Percentiles rank a stretch among this genome's conserved stretches.
phyloP scores from a whole-genome alignment of 768 basidiomycete genomes.

The Hydnomerulius pinastri region DNA sequence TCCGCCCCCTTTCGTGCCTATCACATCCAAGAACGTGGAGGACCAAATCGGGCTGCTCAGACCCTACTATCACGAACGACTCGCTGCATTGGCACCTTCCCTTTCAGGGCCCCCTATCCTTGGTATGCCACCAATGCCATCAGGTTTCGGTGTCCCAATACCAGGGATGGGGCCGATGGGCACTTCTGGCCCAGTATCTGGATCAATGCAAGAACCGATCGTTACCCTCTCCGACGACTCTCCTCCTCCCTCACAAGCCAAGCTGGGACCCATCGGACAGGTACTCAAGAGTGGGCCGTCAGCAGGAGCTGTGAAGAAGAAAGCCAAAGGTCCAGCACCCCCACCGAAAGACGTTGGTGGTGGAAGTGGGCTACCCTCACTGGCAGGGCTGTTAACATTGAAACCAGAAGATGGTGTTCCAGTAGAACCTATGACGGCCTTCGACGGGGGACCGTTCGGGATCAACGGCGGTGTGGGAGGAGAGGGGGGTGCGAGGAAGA shows the following conservation, averaged over 20 bases:
- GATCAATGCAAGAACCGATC: conserved; percentile 16
- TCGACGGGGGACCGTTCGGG: conserved; percentile 10
- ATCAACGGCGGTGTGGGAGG: conserved; percentile 5
- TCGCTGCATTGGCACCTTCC: conserved; percentile 43
- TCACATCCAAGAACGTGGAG: conserved; percentile 65
- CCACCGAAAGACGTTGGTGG: conserved; percentile 24
- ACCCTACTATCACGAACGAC: conserved; percentile 65
- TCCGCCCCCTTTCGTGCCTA: conserved; percentile 76
- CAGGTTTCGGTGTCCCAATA: conserved; percentile 5
- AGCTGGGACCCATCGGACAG: conserved; percentile 81
- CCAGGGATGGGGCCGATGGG: background rate
- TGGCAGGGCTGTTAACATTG: conserved; percentile 14
- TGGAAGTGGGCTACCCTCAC: conserved; percentile 21
- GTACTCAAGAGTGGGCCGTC: conserved; percentile 54
- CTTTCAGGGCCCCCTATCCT: conserved; percentile 19
- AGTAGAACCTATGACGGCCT: conserved; percentile 19
- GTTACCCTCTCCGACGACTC: conserved; percentile 64
- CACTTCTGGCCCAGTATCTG: background rate
- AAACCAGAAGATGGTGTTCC: conserved; percentile 19
- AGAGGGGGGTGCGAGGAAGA: conserved; percentile 32
- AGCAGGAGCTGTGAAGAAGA: conserved; percentile 63
- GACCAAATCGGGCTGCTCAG: conserved; percentile 86
- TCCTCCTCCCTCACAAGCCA: conserved; percentile 57
- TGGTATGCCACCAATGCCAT: conserved; percentile 19
- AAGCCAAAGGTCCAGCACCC: conserved; percentile 31